Percentiles rank a stretch among this genome's conserved stretches.
Evolutionary conservation across 352 stramenopile genomes (phyloP).

Genomic region (Hyphochytrium catenoides): DNA sequence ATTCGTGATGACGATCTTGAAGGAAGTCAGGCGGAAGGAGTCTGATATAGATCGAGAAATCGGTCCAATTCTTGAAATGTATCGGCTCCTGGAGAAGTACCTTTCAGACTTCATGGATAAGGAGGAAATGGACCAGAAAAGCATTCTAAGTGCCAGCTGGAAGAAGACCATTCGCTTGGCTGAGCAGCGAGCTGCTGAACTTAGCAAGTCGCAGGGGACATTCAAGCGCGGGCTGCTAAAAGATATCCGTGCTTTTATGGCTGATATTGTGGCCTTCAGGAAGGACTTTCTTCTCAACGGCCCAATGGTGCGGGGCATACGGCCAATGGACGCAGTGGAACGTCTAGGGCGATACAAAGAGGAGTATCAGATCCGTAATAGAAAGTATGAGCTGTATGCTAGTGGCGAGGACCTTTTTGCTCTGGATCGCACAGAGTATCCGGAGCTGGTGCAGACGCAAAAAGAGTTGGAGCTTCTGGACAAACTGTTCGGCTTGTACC

Average conservation of each 20-base stretch:
- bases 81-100: conserved; percentile 88
- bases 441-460: conserved; percentile 84
- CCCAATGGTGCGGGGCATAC: conserved; percentile 89
- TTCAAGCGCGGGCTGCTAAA: conserved; percentile 87
- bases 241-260: conserved; percentile 88
- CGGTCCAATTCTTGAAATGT: conserved; percentile 93
- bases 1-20: conserved; percentile 92
- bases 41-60: conserved; percentile 97
- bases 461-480: conserved; percentile 87
- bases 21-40: conserved; percentile 87
- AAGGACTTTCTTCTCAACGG: conserved; percentile 89
- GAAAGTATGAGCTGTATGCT: conserved; percentile 90
- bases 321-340: conserved; percentile 85
- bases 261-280: conserved; percentile 84
- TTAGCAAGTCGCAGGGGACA: conserved; percentile 78
- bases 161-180: conserved; percentile 87
- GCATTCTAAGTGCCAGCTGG: conserved; percentile 86
- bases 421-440: conserved; percentile 82
- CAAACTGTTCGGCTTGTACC: conserved; percentile 87
- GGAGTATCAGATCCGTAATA: conserved; percentile 88
- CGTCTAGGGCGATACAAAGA: conserved; percentile 91
- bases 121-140: conserved; percentile 97
- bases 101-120: conserved; percentile 93
- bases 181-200: conserved; percentile 75
- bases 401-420: conserved; percentile 91